Evolutionary conservation across 73 alveolate species (phyloP), one percentile per base, ranked within the genome.

Genomic region (Blepharisma japonicum): DNA sequence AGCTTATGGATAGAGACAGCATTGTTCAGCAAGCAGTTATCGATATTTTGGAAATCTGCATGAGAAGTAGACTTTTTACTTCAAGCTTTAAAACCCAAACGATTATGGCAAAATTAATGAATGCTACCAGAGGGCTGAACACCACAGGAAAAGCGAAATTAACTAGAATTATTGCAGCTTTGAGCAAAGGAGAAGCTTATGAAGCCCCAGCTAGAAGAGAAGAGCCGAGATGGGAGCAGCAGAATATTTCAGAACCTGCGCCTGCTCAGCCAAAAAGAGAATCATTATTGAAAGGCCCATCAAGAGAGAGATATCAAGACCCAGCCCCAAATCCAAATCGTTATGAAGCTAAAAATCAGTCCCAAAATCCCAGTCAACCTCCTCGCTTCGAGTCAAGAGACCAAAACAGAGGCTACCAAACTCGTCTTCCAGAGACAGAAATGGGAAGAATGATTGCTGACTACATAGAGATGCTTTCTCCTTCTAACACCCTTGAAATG

Each of bases 401-500:
- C 42, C 42, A 32, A 32, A 32, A 32, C 21, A 11, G 66, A 14
- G 66, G 21, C 21, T 51, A 14, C 66, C n/a, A 51, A 51, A 51
- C 66, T 1, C 21, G 27, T 18, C 66, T 51, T 51, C 66, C 66
- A 1, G 66, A 51, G 4, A 23, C 77, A 1, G 77, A 23, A 11
- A 8, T 23, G 50, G 77, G 49, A 18, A 11, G 39, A 23, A 23
- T 88, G 45, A 79, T 91, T 0, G 80, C 82, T 45, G 97, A 91
- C 80, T 91, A 88, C 79, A 77, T 92, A 9, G 50, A 79, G 71
- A 85, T 91, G 90, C 83, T 91, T 39, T 77, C 89, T 20, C 87
- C 93, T 27, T 89, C 81, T 42, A 85, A 83, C 71, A 88, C 77
- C 39, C 82, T 80, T 42, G 98, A 92, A 77, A 85, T 92, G 83